Conservation (phyloP, 140 eudicot genomes). For the Artemisia princeps region DNA sequence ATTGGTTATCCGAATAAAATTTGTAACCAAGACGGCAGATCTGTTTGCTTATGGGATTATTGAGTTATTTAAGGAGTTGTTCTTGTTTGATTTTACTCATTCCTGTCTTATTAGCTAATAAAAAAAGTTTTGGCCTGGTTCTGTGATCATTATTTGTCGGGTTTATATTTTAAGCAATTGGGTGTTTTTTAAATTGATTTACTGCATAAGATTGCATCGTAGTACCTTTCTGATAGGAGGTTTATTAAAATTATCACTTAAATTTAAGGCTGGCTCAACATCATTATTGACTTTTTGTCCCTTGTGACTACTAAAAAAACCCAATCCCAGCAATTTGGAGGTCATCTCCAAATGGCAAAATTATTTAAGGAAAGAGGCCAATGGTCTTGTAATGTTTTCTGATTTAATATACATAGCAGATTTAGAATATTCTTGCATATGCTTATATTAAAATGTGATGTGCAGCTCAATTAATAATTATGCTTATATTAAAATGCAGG, state of each 20-base stretch:
- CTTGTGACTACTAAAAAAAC: not conserved
- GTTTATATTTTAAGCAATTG: conserved; percentile 6
- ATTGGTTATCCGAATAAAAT: conserved; percentile 22
- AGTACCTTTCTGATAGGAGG: conserved; percentile 12
- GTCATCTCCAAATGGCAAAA: not conserved
- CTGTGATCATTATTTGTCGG: conserved; percentile 17
- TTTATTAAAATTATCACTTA: conserved; percentile 9
- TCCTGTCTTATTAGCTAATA: conserved; percentile 23
- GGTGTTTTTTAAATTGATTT: not conserved
- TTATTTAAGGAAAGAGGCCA: conserved; percentile 13
- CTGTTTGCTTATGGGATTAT: conserved; percentile 16
- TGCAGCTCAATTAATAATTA: not conserved
- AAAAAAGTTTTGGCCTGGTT: conserved; percentile 25
- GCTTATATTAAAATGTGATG: not conserved
- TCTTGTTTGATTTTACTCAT: conserved; percentile 25
- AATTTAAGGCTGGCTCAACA: no score
- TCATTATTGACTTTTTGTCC: no score
- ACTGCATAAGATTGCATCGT: conserved; percentile 27
- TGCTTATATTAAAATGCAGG: not conserved
- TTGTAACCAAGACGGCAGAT: conserved; percentile 49
- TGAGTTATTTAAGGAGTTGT: conserved; percentile 6
- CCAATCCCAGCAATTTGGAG: conserved; percentile 20
- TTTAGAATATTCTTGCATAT: conserved; percentile 20
- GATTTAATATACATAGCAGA: not conserved
- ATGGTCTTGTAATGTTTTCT: not conserved